These are phyloP conservation scores for Phytophthora crassamura DNA, from an alignment of 352 stramenopile genomes.

Conservation along the genomic window DNA sequence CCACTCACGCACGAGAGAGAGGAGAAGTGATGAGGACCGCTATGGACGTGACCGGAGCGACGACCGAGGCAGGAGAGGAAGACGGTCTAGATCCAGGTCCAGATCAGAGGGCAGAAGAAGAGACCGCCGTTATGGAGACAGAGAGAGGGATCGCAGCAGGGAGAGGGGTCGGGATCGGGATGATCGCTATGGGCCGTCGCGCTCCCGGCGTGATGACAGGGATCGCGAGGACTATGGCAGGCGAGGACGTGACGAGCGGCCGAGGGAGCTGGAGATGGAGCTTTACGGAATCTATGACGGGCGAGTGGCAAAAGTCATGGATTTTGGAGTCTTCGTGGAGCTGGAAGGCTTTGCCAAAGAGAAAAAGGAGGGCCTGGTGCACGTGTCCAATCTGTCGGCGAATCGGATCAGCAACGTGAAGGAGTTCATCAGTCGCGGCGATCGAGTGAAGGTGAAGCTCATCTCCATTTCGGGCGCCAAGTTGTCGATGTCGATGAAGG, in stretches of 20 bases:
- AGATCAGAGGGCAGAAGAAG: slow-evolving; percentile 32
- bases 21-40: slow-evolving; percentile 16
- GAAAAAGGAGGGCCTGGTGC: slow-evolving; percentile 94
- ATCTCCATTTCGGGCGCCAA: slow-evolving; percentile 93
- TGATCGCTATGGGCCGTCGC: slow-evolving; percentile 35
- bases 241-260: slow-evolving; percentile 32
- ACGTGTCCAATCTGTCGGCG: slow-evolving; percentile 93
- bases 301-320: slow-evolving; percentile 94
- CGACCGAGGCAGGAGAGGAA: slow-evolving; percentile 35
- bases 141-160: slow-evolving; percentile 31
- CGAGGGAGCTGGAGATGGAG: slow-evolving; percentile 67
- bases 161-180: slow-evolving; percentile 27
- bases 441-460: slow-evolving; percentile 97
- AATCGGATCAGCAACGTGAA: slow-evolving; percentile 89
- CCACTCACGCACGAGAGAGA: slow-evolving; percentile 20
- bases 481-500: slow-evolving; percentile 96
- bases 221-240: slow-evolving; percentile 40
- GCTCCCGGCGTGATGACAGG: slow-evolving; percentile 36
- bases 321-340: slow-evolving; percentile 98
- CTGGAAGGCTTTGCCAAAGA: slow-evolving; percentile 70
- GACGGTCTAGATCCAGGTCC: slow-evolving; percentile 52
- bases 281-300: slow-evolving; percentile 97
- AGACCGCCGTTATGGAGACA: slow-evolving; percentile 28
- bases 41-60: slow-evolving; percentile 38
- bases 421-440: slow-evolving; percentile 84